phyloP scores from a whole-genome alignment of 1,284 basidiomycete species.

The Melampsora abietis-canadensis region DNA sequence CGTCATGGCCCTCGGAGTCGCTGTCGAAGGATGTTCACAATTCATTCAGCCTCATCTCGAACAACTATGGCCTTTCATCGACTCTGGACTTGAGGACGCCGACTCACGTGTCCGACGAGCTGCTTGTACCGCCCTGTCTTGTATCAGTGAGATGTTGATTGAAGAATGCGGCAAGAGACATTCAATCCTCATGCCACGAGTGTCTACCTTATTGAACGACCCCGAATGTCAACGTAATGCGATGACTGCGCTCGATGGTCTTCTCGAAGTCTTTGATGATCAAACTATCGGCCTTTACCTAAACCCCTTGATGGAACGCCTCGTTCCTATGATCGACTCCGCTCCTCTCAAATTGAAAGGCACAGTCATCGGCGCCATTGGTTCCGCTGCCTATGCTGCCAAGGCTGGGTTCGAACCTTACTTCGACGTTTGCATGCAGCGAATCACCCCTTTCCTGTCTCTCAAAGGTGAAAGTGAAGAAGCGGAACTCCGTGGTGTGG shows the following conservation, averaged over 20 bases:
- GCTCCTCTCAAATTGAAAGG: slow-evolving; percentile 84
- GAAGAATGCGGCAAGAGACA: slow-evolving; percentile 87
- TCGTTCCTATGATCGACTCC: slow-evolving; percentile 79
- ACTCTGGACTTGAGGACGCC: slow-evolving; percentile 77
- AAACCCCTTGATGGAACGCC: slow-evolving; percentile 89
- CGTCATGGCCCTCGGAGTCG: slow-evolving; percentile 91
- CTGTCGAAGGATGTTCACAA: slow-evolving; percentile 96
- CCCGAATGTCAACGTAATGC: slow-evolving; percentile 82
- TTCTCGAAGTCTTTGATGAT: slow-evolving; percentile 91
- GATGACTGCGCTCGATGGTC: slow-evolving; percentile 91
- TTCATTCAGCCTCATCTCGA: slow-evolving; percentile 91
- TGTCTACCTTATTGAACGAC: slow-evolving; percentile 72
- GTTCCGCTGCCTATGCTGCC: slow-evolving; percentile 96
- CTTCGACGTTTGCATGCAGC: slow-evolving; percentile 87
- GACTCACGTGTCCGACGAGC: slow-evolving; percentile 88
- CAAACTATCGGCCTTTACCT: slow-evolving; percentile 85
- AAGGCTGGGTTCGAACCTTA: slow-evolving; percentile 88
- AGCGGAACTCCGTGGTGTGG: slow-evolving; percentile 86
- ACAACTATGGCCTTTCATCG: slow-evolving; percentile 91
- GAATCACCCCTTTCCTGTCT: slow-evolving; percentile 78
- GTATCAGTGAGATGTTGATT: slow-evolving; percentile 95
- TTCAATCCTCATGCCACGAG: slow-evolving; percentile 75
- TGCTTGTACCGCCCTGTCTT: slow-evolving; percentile 89
- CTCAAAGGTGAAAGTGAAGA: slow-evolving; percentile 83
- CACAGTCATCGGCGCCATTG: slow-evolving; percentile 96